Evolutionary conservation across 495 filamentous ascomycete species (phyloP).

Genomic region (Lepidopterella palustris): DNA sequence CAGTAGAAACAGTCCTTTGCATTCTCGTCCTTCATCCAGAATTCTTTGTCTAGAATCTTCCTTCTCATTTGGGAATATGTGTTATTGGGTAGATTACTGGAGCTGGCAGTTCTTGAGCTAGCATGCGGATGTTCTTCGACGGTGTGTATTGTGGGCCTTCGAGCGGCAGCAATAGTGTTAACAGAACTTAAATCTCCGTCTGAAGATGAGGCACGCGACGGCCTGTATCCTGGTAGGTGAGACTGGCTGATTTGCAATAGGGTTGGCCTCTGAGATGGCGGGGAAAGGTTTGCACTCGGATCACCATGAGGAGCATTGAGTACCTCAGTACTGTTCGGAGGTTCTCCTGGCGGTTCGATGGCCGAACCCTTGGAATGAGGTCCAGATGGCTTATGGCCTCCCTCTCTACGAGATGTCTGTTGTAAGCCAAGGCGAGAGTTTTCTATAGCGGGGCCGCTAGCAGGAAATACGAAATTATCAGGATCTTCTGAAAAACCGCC

Average conservation of each 20-base stretch:
- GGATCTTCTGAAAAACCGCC: slow-evolving; percentile 2
- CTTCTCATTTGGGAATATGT: slow-evolving; percentile 65
- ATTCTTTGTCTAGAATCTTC: slow-evolving; percentile 83
- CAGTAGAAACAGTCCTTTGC: slow-evolving; percentile 97
- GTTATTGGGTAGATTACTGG: slow-evolving; percentile 44
- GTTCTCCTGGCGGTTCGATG: not conserved
- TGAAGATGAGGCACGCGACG: slow-evolving; percentile 59
- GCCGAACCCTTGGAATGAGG: not conserved
- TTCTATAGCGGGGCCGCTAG: not conserved
- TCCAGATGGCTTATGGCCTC: not conserved
- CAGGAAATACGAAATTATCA: not conserved
- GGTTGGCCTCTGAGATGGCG: slow-evolving; percentile 27
- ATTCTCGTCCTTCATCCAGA: slow-evolving; percentile 99
- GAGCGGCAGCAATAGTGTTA: slow-evolving; percentile 21
- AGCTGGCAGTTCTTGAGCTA: not conserved
- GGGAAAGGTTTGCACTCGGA: slow-evolving; percentile 19
- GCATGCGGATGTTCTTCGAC: slow-evolving; percentile 18
- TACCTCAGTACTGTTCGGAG: slow-evolving; percentile 6
- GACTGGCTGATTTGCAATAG: slow-evolving; percentile 46
- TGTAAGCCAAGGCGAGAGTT: not conserved
- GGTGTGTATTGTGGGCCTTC: slow-evolving; percentile 19
- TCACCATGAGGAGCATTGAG: slow-evolving; percentile 6
- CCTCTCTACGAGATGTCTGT: not conserved
- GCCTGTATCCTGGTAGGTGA: slow-evolving; percentile 42
- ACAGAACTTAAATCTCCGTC: slow-evolving; percentile 28